These are phyloP conservation scores for Amylocystis lapponica DNA, from an alignment of 768 basidiomycete species.

Conservation along the genomic window DNA sequence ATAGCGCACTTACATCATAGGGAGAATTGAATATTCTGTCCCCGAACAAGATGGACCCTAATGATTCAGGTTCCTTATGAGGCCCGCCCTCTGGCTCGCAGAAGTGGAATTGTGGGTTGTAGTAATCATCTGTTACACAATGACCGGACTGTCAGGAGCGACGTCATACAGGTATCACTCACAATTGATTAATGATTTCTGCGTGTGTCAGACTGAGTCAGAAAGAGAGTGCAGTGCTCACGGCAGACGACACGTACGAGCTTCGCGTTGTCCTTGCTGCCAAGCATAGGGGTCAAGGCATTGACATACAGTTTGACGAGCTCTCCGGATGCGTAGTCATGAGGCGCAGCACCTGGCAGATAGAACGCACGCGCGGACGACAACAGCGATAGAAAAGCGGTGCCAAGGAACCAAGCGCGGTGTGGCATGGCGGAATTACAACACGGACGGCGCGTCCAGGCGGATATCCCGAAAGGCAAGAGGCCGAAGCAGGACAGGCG, in stretches of 20 bases:
- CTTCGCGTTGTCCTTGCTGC: conserved; percentile 61
- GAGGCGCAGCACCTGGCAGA: conserved; percentile 86
- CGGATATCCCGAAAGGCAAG: no score
- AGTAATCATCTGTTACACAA: conserved; percentile 88
- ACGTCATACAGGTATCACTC: conserved; percentile 15
- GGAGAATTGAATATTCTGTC: conserved; percentile 91
- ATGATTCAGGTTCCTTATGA: conserved; percentile 70
- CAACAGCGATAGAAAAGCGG: conserved; percentile 17
- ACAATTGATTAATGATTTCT: conserved; percentile 95
- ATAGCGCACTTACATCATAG: conserved; percentile 60
- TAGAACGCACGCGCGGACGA: conserved; percentile 62
- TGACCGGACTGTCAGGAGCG: no score
- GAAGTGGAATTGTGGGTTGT: conserved; percentile 80
- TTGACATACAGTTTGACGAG: conserved; percentile 80
- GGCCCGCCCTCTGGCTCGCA: conserved; percentile 75
- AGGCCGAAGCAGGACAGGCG: no score
- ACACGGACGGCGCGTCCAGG: no score
- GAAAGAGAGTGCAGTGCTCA: conserved; percentile 1
- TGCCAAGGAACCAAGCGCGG: conserved; percentile 14
- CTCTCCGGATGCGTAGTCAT: conserved; percentile 71
- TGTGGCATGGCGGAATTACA: background rate
- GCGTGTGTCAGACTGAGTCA: background rate
- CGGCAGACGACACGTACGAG: conserved; percentile 45
- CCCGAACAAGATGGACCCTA: conserved; percentile 94
- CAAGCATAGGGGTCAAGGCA: conserved; percentile 81